Conservation (phyloP, 169 alveolate genomes). For the Perkinsus olseni region DNA sequence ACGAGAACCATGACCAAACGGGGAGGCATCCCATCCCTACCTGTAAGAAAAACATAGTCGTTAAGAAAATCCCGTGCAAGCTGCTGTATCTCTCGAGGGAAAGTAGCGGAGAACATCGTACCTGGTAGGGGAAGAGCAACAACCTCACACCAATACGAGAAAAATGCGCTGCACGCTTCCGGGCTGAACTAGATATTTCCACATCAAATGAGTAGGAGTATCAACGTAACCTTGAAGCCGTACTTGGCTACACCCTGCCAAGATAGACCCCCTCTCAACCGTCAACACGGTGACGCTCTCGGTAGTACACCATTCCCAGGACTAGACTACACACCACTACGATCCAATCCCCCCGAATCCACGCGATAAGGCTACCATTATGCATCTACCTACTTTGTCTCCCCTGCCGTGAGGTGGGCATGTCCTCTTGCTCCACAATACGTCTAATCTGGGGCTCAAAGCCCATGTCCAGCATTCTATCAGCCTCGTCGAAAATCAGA, state of each 20-base stretch:
- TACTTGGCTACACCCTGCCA: no score
- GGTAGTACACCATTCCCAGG: no score
- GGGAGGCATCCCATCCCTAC: not conserved
- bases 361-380: no score
- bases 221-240: no score
- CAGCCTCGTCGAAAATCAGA: constrained; percentile 89
- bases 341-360: no score
- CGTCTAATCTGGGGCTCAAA: constrained; percentile 79
- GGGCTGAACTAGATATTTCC: no score
- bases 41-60: constrained; percentile 67
- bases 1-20: not conserved
- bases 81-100: constrained; percentile 79
- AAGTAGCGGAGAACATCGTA: constrained; percentile 82
- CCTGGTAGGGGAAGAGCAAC: not conserved
- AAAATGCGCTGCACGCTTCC: no score
- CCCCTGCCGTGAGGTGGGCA: constrained; percentile 44
- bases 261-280: no score
- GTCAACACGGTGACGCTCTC: no score
- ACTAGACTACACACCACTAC: no score
- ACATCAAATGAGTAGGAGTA: no score
- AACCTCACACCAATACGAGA: no score
- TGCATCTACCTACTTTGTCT: not conserved
- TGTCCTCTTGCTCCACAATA: constrained; percentile 59
- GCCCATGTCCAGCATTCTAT: constrained; percentile 90
- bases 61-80: constrained; percentile 75